Percentiles rank a stretch among this genome's conserved stretches.
phyloP scores from a whole-genome alignment of 257 asterid genomes.

The Jacaranda copaia region DNA sequence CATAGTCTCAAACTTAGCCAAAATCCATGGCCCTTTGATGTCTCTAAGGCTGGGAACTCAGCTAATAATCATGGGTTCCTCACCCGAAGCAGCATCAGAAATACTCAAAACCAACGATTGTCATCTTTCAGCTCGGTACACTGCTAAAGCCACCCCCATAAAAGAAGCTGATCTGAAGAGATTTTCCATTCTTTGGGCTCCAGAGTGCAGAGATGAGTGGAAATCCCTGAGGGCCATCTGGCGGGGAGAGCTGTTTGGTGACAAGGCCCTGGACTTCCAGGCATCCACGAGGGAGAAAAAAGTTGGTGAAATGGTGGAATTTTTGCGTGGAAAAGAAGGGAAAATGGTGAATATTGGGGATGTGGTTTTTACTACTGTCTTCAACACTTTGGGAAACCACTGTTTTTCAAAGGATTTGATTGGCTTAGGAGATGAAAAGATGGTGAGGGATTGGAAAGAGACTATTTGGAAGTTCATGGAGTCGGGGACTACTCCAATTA shows the following conservation, averaged over 20 bases:
- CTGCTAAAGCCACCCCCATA: constrained; percentile 56
- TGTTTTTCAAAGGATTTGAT: constrained; percentile 50
- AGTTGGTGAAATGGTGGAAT: constrained; percentile 41
- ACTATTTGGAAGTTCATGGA: constrained; percentile 57
- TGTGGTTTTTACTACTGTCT: constrained; percentile 37
- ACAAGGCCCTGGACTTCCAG: constrained; percentile 37
- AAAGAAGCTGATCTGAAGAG: constrained; percentile 44
- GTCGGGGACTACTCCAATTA: constrained; percentile 47
- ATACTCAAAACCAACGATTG: constrained; percentile 52
- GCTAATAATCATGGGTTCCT: constrained; percentile 46
- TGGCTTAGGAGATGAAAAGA: constrained; percentile 37
- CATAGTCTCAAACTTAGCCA: constrained; percentile 45
- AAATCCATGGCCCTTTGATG: constrained; percentile 46
- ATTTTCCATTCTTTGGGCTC: constrained; percentile 52
- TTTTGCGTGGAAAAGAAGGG: constrained; percentile 41
- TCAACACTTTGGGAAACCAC: constrained; percentile 41
- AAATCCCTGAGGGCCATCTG: constrained; percentile 42
- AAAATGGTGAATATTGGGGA: constrained; percentile 38
- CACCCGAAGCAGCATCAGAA: constrained; percentile 43
- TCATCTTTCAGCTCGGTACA: constrained; percentile 50
- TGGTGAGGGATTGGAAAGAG: constrained; percentile 40
- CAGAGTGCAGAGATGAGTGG: constrained; percentile 46
- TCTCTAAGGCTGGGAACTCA: constrained; percentile 47
- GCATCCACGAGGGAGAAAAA: constrained; percentile 40
- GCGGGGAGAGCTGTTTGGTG: constrained; percentile 48